Conservation (phyloP, 225 moss, liverwort and hornwort species). For the Polytrichum commune region DNA sequence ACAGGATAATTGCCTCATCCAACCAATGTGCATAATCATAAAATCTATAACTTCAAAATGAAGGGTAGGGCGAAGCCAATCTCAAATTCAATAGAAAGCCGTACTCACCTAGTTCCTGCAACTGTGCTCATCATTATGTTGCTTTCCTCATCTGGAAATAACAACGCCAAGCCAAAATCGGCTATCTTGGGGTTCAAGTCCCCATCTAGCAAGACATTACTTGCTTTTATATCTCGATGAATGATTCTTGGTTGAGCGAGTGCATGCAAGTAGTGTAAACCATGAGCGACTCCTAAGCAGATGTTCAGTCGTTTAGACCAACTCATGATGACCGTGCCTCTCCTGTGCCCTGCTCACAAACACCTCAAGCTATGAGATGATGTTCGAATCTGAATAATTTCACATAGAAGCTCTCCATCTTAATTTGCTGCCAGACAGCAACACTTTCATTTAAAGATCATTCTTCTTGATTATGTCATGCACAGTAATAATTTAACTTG, state of each 20-base stretch:
- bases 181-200: conserved; percentile 15
- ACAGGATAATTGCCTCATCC: not conserved
- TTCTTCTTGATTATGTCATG: not conserved
- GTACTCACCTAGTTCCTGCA: conserved; percentile 2
- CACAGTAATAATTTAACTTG: not conserved
- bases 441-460: not conserved
- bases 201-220: conserved; percentile 13
- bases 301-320: conserved; percentile 10
- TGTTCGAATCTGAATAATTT: too few species aligned
- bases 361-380: not conserved
- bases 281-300: conserved; percentile 7
- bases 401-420: too few species aligned
- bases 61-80: not conserved
- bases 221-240: conserved; percentile 27
- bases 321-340: not conserved
- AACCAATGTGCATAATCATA: too few species aligned
- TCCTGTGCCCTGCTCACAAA: not conserved
- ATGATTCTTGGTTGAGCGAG: conserved; percentile 21
- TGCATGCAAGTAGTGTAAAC: conserved; percentile 16
- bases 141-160: conserved; percentile 9
- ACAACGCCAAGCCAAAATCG: conserved; percentile 21
- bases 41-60: too few species aligned
- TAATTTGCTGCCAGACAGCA: not conserved
- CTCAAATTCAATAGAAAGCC: not conserved
- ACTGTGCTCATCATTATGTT: not conserved